Percentiles rank a stretch among this genome's conserved stretches.
These are phyloP conservation scores for Aspergillus novoparasiticus DNA, from an alignment of 2,329 filamentous ascomycete genomes.

Conservation along the genomic window DNA sequence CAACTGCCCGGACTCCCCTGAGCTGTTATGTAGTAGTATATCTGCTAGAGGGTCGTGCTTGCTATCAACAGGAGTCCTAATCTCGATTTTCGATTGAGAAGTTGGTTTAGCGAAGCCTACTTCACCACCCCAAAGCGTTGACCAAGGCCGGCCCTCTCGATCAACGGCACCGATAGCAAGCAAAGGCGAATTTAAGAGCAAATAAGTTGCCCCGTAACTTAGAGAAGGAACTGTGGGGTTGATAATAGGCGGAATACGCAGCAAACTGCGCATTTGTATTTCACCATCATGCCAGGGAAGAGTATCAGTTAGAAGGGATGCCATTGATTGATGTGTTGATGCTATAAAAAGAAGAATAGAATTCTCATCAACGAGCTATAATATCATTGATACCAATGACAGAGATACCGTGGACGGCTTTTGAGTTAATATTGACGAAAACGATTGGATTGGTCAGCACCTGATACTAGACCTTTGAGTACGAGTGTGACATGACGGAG, in stretches of 20 bases:
- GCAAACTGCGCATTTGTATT: slow-evolving; percentile 62
- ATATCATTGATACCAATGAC: neutral
- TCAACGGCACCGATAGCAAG: slow-evolving; percentile 76
- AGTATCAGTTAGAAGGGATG: slow-evolving; percentile 24
- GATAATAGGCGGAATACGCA: slow-evolving; percentile 66
- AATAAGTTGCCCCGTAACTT: slow-evolving; percentile 60
- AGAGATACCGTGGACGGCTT: neutral
- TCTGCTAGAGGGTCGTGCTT: slow-evolving; percentile 70
- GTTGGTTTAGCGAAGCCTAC: slow-evolving; percentile 67
- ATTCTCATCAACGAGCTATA: neutral
- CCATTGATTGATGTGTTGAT: slow-evolving; percentile 19
- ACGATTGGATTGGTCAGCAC: neutral
- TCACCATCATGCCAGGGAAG: slow-evolving; percentile 67
- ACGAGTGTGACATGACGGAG: neutral
- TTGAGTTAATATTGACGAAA: neutral
- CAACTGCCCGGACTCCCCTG: slow-evolving; percentile 48
- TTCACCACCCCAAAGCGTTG: slow-evolving; percentile 75
- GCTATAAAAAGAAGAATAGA: neutral
- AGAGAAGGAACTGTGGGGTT: slow-evolving; percentile 72
- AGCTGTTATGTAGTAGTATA: slow-evolving; percentile 57
- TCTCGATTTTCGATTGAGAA: slow-evolving; percentile 64
- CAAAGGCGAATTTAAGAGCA: slow-evolving; percentile 65
- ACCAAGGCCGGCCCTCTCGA: slow-evolving; percentile 68
- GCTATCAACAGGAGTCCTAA: slow-evolving; percentile 63
- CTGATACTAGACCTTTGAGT: neutral